Base-by-base conservation (phyloP, 2,329 filamentous ascomycete species). In the Phialophora macrospora region DNA sequence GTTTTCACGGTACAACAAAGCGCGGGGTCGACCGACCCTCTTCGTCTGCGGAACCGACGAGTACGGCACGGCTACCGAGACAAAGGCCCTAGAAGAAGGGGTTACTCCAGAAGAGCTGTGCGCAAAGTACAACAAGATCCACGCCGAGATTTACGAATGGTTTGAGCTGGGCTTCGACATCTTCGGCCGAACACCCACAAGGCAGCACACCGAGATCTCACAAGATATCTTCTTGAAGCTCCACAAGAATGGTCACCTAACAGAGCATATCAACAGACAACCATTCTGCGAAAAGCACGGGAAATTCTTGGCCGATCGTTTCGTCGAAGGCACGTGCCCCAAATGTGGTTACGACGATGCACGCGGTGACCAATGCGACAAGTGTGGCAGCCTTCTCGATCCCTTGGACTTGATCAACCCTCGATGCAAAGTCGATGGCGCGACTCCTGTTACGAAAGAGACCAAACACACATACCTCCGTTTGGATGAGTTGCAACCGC, bases 51-150 rank as follows among this genome's bases (percentile, higher is more conserved):
- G 93, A 64, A 91, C 88, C 59, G 94, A 97, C 81, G 92, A 98
- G 80, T 98, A 97, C 78, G 94, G 94, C 64, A 98, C 94, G 12
- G 93, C 94, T 24, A 97, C 93, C 34, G 94, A 97, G 80, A 97
- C 94, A 28, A 97, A 96, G 81, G 94, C 94, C 4, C 87, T 97
- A 48, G 92, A 96, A 77, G 92, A 95, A 77, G 89, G 90, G 14
- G 83, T 93, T 69, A 92, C 89, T 12, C 93, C 94, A 24, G 85
- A 90, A 73, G 86, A 93, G 75, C 87, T 98, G 12, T 97, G 94
- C 82, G 87, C 91, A 79, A 96, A 97, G 81, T 97, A 96, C 82
- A 91, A 96, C 80, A 88, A 87, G 73, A 88, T 96, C 65, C 94
- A 97, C 80, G 88, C 92, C 73, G 91, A 90, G 56, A 90, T 97